Base-by-base conservation (phyloP, 78 protist genomes). In the Salpingoeca rosetta region DNA sequence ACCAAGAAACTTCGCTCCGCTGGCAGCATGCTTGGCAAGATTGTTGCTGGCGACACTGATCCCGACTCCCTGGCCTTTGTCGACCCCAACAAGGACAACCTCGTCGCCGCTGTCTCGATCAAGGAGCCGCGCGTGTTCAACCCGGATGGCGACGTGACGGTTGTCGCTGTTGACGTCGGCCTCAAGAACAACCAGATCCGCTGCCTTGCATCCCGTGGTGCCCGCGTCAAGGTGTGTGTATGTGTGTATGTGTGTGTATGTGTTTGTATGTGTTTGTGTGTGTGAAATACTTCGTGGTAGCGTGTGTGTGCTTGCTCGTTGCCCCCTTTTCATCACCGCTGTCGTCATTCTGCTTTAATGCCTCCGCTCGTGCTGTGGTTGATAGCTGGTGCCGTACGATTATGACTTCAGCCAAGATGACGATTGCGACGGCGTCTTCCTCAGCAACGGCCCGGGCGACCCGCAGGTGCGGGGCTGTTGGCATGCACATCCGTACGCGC, bases 301-400 rank as follows among this genome's bases (percentile, higher is more conserved):
- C n/a, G n/a, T n/a, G n/a, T n/a, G n/a, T n/a, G n/a, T n/a, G n/a
- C n/a, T n/a, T n/a, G n/a, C n/a, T n/a, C n/a, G n/a, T n/a, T n/a
- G n/a, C n/a, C n/a, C n/a, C n/a, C n/a, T n/a, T n/a, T n/a, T n/a
- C n/a, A n/a, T n/a, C n/a, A n/a, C n/a, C n/a, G n/a, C n/a, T n/a
- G n/a, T n/a, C n/a, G n/a, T n/a, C n/a, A n/a, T n/a, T n/a, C n/a
- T n/a, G n/a, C n/a, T n/a, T n/a, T n/a, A n/a, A n/a, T n/a, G n/a
- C n/a, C n/a, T n/a, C n/a, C n/a, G n/a, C n/a, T n/a, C n/a, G n/a
- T n/a, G n/a, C n/a, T n/a, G n/a, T n/a, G n/a, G n/a, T n/a, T n/a
- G n/a, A n/a, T n/a, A n/a, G n/a, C n/a, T n/a, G 37, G 98, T 97
- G 25, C 99, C 99, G 56, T 94, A 95, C 96, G 95, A 97, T 83